Conservation (phyloP, 2,329 filamentous ascomycete species). For the Pseudopithomyces maydicus region DNA sequence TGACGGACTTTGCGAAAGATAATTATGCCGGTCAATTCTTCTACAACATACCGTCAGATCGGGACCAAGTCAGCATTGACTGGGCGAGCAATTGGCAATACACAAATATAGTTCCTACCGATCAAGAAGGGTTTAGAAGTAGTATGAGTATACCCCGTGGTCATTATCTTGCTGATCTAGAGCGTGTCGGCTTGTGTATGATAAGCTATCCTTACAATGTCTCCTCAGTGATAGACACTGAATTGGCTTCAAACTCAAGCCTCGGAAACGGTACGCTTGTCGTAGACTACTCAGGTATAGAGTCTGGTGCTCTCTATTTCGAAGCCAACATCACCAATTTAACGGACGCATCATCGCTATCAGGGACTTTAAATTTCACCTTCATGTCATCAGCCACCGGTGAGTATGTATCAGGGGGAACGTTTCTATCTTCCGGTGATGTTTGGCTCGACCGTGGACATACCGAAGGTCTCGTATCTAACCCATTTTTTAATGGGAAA, state of each 20-base stretch:
- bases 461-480: slow-evolving; percentile 54
- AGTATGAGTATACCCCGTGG: slow-evolving; percentile 59
- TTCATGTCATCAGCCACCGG: slow-evolving; percentile 56
- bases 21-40: slow-evolving; percentile 65
- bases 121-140: slow-evolving; percentile 59
- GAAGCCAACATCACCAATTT: slow-evolving; percentile 55
- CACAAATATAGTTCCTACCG: slow-evolving; percentile 59
- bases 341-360: slow-evolving; percentile 24
- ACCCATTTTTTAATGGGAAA: slow-evolving; percentile 62
- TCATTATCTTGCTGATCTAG: slow-evolving; percentile 58
- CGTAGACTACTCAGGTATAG: slow-evolving; percentile 57
- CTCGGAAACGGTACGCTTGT: slow-evolving; percentile 56
- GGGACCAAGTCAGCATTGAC: slow-evolving; percentile 55
- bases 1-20: slow-evolving; percentile 57
- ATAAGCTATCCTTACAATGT: slow-evolving; percentile 58
- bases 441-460: slow-evolving; percentile 57
- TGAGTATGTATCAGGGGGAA: slow-evolving; percentile 58
- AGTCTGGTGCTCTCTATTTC: slow-evolving; percentile 60
- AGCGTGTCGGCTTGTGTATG: slow-evolving; percentile 58
- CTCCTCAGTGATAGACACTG: slow-evolving; percentile 51
- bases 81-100: slow-evolving; percentile 69
- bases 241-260: slow-evolving; percentile 49
- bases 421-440: slow-evolving; percentile 54
- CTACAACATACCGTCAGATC: slow-evolving; percentile 45
- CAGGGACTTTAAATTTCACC: slow-evolving; percentile 57